Evolutionary conservation across 176 grass and related monocot species (phyloP).

Genomic region (Avena sativa): DNA sequence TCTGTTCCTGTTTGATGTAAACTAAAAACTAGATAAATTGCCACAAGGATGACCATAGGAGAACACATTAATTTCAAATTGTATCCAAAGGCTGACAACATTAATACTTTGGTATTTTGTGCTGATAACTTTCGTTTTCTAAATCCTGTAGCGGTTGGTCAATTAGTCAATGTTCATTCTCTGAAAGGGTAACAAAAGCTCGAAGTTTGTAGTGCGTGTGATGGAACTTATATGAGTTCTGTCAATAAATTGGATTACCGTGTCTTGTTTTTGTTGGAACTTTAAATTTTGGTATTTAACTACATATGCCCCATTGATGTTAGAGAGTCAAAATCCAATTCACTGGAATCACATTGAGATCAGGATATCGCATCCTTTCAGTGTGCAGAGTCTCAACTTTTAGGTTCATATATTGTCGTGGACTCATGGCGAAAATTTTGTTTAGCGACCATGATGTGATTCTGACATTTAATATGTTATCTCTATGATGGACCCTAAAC

Average conservation of each 20-base stretch:
- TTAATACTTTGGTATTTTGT: background rate
- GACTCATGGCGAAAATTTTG: background rate
- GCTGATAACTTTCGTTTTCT: background rate
- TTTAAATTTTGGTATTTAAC: conserved; percentile 11
- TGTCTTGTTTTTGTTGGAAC: background rate
- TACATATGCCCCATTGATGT: conserved; percentile 19
- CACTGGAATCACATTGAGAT: conserved; percentile 7
- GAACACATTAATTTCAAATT: conserved; percentile 25
- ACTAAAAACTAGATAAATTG: conserved; percentile 11
- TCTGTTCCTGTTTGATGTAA: conserved; percentile 26
- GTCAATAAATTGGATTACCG: conserved; percentile 4
- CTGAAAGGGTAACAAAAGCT: background rate
- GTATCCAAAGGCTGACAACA: conserved; percentile 4
- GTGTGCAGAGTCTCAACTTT: background rate
- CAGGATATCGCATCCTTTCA: background rate
- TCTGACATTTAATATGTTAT: background rate
- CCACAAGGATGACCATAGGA: background rate
- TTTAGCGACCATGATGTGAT: background rate
- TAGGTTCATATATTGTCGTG: background rate
- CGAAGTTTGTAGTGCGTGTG: conserved; percentile 6
- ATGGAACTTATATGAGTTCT: conserved; percentile 5
- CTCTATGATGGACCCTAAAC: conserved; percentile 14
- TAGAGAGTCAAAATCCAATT: conserved; percentile 18
- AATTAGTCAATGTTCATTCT: background rate
- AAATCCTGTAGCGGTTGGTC: background rate